Base-by-base conservation (phyloP, 345 rosid species). In the Kandelia obovata region DNA sequence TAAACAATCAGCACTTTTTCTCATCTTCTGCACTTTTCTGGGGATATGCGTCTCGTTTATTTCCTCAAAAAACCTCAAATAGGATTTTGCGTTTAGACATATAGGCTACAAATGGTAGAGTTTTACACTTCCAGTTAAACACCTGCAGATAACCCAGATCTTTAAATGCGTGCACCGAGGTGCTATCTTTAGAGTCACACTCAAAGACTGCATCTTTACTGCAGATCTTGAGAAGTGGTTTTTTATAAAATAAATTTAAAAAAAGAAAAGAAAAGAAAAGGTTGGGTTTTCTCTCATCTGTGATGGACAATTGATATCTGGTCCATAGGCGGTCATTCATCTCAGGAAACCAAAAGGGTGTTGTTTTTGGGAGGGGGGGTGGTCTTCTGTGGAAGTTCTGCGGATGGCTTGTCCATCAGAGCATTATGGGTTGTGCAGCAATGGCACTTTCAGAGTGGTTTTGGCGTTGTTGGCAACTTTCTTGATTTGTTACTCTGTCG, bases 321-420 rank as follows among this genome's bases (percentile, higher is more conserved):
- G 52, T 31, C 7, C 27, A 61, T 15, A 16, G 26, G n/a, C 32
- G 60, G 10, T 16, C 23, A 65, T 31, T 34, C 32, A 1, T 31
- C 43, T 21, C 25, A 8, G 30, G 20, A 21, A 59, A 16, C 21
- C 26, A 27, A 16, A 67, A n/a, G 28, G 27, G 13, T 23, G 30
- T 49, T 13, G 9, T 28, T 2, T 28, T 28, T 2, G 30, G 30
- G 30, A 3, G 30, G 30, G 30, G 30, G 30, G 30, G 30, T 0
- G 28, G 58, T 35, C 57, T 49, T 56, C 15, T 39, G 30, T 20
- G n/a, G 51, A 26, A 23, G 6, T 5, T 6, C 16, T 32, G 5
- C 26, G 31, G 19, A 81, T 83, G 84, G 82, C 75, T 73, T 63
- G 73, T 49, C 71, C 75, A 10, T 46, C 70, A 16, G 70, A 68